These are phyloP conservation scores for Oryza rufipogon DNA, from an alignment of 176 grass and related monocot species.

Conservation along the genomic window DNA sequence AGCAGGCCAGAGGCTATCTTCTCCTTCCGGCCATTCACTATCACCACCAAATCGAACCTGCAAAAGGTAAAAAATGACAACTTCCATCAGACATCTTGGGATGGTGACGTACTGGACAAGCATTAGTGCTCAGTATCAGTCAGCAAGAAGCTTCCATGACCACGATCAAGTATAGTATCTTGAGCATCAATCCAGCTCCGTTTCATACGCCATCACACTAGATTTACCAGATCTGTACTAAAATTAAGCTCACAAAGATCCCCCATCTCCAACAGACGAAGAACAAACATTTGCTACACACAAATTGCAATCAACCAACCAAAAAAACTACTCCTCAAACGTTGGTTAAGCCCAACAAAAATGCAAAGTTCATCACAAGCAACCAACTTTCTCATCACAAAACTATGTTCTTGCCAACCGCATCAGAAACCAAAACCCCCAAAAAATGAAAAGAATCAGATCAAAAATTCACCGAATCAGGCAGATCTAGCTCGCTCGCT, in stretches of 20 bases:
- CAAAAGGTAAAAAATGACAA: constrained; percentile 39
- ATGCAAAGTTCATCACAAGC: neutral
- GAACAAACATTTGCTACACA: neutral
- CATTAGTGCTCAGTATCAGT: neutral
- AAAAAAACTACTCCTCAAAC: constrained; percentile 4
- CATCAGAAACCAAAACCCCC: constrained; percentile 5
- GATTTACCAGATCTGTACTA: constrained; percentile 34
- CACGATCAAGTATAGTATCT: neutral
- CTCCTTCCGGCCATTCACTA: constrained; percentile 76
- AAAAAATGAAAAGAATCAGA: neutral
- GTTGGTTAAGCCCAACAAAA: neutral
- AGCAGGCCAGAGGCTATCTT: constrained; percentile 94
- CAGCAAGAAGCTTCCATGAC: neutral
- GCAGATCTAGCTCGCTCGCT: constrained; percentile 39
- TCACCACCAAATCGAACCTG: constrained; percentile 93
- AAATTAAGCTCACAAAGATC: constrained; percentile 6
- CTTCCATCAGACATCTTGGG: constrained; percentile 9
- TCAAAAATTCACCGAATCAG: neutral
- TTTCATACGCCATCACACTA: neutral
- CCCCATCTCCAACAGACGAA: constrained; percentile 9
- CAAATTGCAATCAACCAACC: constrained; percentile 1
- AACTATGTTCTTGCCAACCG: constrained; percentile 13
- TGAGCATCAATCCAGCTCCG: neutral
- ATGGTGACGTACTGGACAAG: neutral
- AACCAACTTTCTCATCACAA: neutral